Percentiles rank a stretch among this genome's conserved stretches.
phyloP scores from a whole-genome alignment of 371 early-diverging fungal genomes.

The Mortierella sp. region DNA sequence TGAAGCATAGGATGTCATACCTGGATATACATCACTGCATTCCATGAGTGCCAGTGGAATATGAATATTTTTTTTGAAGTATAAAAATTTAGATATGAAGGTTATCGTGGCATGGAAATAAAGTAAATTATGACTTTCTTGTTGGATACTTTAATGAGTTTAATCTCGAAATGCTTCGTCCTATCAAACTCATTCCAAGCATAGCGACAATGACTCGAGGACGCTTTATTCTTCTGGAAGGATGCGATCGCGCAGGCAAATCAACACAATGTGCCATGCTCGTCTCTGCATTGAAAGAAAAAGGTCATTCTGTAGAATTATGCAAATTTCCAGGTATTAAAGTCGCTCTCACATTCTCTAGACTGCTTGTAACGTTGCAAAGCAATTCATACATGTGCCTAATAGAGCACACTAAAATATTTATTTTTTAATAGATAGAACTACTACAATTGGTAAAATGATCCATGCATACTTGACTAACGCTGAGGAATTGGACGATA shows the following conservation, averaged over 20 bases:
- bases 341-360: neutral
- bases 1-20: too few relatives aligned
- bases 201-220: slow-evolving; percentile 74
- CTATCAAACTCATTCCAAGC: neutral
- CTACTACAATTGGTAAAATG: slow-evolving; percentile 91
- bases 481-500: slow-evolving; percentile 79
- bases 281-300: slow-evolving; percentile 65
- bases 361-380: too few relatives aligned
- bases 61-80: too few relatives aligned
- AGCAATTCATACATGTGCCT: too few relatives aligned
- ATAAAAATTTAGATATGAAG: neutral
- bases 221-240: slow-evolving; percentile 96
- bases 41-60: too few relatives aligned
- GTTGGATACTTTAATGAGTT: too few relatives aligned
- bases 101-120: neutral
- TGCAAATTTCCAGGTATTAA: slow-evolving; percentile 83
- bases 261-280: slow-evolving; percentile 89
- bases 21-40: too few relatives aligned
- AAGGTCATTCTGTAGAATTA: slow-evolving; percentile 63
- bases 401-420: too few relatives aligned
- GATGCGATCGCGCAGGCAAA: slow-evolving; percentile 97
- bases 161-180: neutral
- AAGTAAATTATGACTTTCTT: too few relatives aligned
- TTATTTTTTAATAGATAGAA: slow-evolving; percentile 74
- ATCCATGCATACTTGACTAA: slow-evolving; percentile 91